Conservation (phyloP, 805 yeast species). For the Hermanozyma aechmeae region DNA sequence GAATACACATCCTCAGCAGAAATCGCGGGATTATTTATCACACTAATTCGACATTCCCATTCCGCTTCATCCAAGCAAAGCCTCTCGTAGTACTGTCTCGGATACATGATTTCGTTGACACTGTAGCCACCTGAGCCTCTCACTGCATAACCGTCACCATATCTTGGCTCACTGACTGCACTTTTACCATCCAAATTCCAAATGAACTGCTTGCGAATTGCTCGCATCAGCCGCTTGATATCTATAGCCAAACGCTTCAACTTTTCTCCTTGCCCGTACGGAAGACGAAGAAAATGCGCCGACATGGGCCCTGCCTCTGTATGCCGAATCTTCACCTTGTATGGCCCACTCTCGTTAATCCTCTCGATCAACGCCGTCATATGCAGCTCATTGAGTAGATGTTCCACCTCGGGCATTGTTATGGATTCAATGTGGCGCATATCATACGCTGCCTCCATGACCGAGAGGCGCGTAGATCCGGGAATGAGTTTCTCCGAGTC, state of each 20-base stretch:
- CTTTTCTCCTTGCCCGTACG: constrained; percentile 9
- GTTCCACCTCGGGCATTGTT: constrained; percentile 23
- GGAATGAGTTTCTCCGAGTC: constrained; percentile 9
- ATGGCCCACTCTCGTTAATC: constrained; percentile 26
- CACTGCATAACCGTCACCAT: constrained; percentile 23
- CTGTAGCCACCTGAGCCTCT: constrained; percentile 19
- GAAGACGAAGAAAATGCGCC: constrained; percentile 19
- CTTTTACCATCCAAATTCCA: constrained; percentile 11
- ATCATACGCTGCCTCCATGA: constrained; percentile 22
- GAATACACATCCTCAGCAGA: neutral
- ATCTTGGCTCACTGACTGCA: constrained; percentile 2
- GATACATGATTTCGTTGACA: constrained; percentile 18
- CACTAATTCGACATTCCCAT: constrained; percentile 22
- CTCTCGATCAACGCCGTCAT: constrained; percentile 11
- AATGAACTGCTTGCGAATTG: constrained; percentile 13
- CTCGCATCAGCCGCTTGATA: constrained; percentile 19
- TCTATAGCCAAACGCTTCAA: constrained; percentile 21
- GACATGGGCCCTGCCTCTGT: constrained; percentile 23
- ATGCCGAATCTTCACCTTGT: constrained; percentile 17
- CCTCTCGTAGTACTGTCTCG: constrained; percentile 17
- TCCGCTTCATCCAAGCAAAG: constrained; percentile 20
- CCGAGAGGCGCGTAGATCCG: constrained; percentile 14
- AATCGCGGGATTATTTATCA: constrained; percentile 3
- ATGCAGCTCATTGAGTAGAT: constrained; percentile 20
- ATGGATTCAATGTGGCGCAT: constrained; percentile 20